phyloP scores from a whole-genome alignment of 2,329 filamentous ascomycete species.

The Blastomyces gilchristii region DNA sequence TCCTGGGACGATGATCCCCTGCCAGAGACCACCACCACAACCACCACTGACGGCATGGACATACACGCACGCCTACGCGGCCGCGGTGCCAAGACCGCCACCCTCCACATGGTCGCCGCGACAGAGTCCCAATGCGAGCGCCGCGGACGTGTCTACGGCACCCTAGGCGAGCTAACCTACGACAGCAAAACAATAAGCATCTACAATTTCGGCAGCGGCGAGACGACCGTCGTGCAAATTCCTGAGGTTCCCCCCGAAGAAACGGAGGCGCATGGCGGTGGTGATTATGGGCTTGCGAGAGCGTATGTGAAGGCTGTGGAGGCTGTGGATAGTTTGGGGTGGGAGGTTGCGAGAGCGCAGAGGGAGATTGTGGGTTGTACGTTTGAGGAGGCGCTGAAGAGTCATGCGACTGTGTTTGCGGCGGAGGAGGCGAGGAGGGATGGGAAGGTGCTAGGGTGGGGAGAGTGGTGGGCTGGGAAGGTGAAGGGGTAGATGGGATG shows the following conservation, averaged over 20 bases:
- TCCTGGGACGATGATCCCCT: slow-evolving; percentile 67
- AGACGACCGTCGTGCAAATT: slow-evolving; percentile 44
- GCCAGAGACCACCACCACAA: slow-evolving; percentile 12
- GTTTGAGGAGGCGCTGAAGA: slow-evolving; percentile 75
- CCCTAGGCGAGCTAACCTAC: slow-evolving; percentile 73
- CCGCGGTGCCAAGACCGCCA: slow-evolving; percentile 68
- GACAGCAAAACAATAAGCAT: slow-evolving; percentile 67
- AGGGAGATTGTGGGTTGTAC: slow-evolving; percentile 66
- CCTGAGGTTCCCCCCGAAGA: slow-evolving; percentile 49
- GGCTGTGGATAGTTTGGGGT: slow-evolving; percentile 60
- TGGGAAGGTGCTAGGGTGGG: slow-evolving; percentile 63
- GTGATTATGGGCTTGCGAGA: slow-evolving; percentile 66
- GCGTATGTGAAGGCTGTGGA: slow-evolving; percentile 78
- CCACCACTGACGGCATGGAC: slow-evolving; percentile 11
- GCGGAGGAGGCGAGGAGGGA: slow-evolving; percentile 73
- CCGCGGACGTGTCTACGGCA: slow-evolving; percentile 76
- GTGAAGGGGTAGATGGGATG: slow-evolving; percentile 26
- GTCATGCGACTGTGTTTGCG: slow-evolving; percentile 87
- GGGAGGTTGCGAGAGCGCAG: slow-evolving; percentile 62
- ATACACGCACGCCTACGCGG: slow-evolving; percentile 18
- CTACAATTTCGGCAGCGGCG: slow-evolving; percentile 56
- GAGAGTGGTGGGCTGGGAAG: slow-evolving; percentile 59
- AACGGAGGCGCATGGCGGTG: slow-evolving; percentile 58
- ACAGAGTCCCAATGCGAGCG: slow-evolving; percentile 80
- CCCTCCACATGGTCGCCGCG: slow-evolving; percentile 89